Conservation (phyloP, 495 filamentous ascomycete species). For the Chaetomium cochliodes region DNA sequence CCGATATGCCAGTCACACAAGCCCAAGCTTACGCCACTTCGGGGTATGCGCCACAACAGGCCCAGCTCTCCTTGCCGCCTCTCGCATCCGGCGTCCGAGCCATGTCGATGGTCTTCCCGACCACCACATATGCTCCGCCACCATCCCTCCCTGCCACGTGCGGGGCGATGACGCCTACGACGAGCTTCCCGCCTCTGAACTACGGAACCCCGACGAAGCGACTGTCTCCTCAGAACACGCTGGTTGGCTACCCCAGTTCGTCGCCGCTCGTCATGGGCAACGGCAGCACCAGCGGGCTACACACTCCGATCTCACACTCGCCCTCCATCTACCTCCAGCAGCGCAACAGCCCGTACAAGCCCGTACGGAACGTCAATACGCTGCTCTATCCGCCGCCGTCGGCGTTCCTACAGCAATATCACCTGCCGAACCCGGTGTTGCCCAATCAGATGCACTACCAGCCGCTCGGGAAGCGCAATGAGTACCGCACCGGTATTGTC, state of each 20-base stretch:
- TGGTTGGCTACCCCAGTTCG: conserved; percentile 40
- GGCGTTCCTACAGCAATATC: conserved; percentile 71
- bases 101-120: conserved; percentile 51
- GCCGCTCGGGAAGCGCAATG: conserved; percentile 74
- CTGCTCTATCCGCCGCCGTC: conserved; percentile 86
- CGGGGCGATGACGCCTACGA: conserved; percentile 32
- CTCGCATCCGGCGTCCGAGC: conserved; percentile 45
- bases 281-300: conserved; percentile 41
- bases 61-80: conserved; percentile 47
- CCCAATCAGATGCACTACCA: conserved; percentile 95
- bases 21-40: conserved; percentile 16
- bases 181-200: conserved; percentile 25
- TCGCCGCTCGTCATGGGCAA: conserved; percentile 48
- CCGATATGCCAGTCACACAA: conserved; percentile 22
- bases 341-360: conserved; percentile 81
- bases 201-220: conserved; percentile 50
- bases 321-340: conserved; percentile 61
- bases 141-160: conserved; percentile 36
- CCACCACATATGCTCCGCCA: conserved; percentile 37
- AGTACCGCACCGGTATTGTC: conserved; percentile 76
- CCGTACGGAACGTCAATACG: conserved; percentile 83
- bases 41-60: conserved; percentile 36
- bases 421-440: conserved; percentile 46
- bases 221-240: conserved; percentile 36
- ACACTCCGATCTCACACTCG: conserved; percentile 56